A percentile compares a stretch with the other conserved stretches of the same genome.
Conservation (phyloP, 352 stramenopile genomes). For the Globisporangium paddicum region DNA sequence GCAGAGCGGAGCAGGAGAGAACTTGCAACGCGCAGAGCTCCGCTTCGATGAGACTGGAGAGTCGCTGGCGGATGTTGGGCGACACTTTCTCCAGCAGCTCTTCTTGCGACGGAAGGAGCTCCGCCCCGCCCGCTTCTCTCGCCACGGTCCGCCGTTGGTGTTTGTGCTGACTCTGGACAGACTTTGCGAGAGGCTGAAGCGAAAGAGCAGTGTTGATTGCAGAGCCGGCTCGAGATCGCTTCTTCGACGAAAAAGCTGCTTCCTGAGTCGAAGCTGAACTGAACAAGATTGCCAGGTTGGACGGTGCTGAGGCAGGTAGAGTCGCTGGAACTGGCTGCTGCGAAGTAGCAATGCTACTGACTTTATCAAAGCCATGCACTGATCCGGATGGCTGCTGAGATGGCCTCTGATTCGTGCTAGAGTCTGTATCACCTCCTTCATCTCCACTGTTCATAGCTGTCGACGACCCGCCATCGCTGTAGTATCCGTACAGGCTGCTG, state of each 20-base stretch:
- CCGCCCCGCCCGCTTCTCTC: conserved; percentile 19
- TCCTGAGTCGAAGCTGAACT: neutral
- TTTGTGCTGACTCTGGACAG: neutral
- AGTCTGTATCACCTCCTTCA: conserved; percentile 31
- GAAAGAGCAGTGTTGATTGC: neutral
- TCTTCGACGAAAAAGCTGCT: conserved; percentile 17
- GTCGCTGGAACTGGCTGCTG: neutral
- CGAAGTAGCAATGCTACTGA: neutral
- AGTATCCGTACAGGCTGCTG: conserved; percentile 33
- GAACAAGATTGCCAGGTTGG: conserved; percentile 3
- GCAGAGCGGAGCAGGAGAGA: conserved; percentile 65
- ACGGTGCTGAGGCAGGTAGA: neutral
- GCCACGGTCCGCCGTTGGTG: conserved; percentile 5
- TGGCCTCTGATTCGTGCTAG: conserved; percentile 8
- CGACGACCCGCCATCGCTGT: conserved; percentile 63
- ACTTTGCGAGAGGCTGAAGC: conserved; percentile 1
- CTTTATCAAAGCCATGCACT: neutral
- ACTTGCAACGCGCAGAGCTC: conserved; percentile 80
- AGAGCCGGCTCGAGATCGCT: conserved; percentile 20
- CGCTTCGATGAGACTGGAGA: conserved; percentile 72
- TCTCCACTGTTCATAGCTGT: conserved; percentile 52
- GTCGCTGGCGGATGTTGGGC: conserved; percentile 55
- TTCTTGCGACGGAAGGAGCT: conserved; percentile 61
- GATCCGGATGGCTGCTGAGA: neutral
- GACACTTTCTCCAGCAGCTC: conserved; percentile 71